These are phyloP conservation scores for Aspergillus proliferans DNA, from an alignment of 2,329 filamentous ascomycete genomes.

Conservation along the genomic window DNA sequence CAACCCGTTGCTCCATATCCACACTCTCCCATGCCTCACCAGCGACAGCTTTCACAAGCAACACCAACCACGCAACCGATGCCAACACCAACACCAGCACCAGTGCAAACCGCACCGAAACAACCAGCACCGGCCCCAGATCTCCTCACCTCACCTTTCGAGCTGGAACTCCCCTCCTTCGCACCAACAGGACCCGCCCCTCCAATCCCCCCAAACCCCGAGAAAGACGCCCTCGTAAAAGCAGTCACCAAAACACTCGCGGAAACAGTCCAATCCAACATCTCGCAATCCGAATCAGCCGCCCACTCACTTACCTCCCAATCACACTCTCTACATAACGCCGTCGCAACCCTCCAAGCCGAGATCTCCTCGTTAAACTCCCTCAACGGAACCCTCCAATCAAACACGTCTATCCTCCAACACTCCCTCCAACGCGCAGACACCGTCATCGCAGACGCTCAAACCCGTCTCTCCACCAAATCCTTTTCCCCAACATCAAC, in stretches of 20 bases:
- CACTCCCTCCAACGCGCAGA: constrained; percentile 75
- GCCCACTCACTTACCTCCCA: constrained; percentile 73
- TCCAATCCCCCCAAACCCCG: constrained; percentile 88
- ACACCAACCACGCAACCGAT: constrained; percentile 10
- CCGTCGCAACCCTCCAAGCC: constrained; percentile 62
- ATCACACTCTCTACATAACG: constrained; percentile 65
- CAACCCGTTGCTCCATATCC: constrained; percentile 23
- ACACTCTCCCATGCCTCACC: constrained; percentile 13
- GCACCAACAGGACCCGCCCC: constrained; percentile 54
- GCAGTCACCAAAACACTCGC: constrained; percentile 68
- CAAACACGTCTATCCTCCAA: constrained; percentile 72
- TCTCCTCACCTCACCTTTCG: constrained; percentile 58
- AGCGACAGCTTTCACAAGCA: not conserved
- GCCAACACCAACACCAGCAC: constrained; percentile 14
- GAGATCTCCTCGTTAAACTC: constrained; percentile 68
- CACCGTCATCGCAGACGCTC: constrained; percentile 65
- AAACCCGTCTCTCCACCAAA: constrained; percentile 43
- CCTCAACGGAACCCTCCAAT: constrained; percentile 63
- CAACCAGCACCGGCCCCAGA: constrained; percentile 36
- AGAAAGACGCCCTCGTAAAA: constrained; percentile 79
- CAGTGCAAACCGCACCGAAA: constrained; percentile 15
- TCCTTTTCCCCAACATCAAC: constrained; percentile 11
- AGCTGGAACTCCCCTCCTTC: constrained; percentile 50
- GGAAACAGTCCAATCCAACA: constrained; percentile 61
- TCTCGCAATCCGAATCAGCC: constrained; percentile 66